Evolutionary conservation across 257 asterid genomes (phyloP).

Genomic region (Nicotiana tomentosiformis): DNA sequence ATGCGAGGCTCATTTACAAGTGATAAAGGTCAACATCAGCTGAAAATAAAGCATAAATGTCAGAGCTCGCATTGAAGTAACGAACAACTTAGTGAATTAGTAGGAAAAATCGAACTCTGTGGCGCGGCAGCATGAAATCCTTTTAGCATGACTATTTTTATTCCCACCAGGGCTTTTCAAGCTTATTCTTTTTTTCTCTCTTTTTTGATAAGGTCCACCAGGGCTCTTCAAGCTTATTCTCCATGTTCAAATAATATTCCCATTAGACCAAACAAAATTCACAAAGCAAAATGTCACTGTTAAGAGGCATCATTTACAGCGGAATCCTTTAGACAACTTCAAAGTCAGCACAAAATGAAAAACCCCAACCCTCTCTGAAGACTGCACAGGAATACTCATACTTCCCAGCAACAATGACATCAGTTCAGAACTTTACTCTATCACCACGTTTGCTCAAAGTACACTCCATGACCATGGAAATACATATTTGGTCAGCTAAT

Average conservation of each 20-base stretch:
- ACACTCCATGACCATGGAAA: background rate
- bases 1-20: background rate
- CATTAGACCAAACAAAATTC: background rate
- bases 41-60: background rate
- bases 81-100: background rate
- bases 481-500: background rate
- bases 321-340: background rate
- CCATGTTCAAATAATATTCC: background rate
- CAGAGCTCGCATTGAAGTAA: background rate
- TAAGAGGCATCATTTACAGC: background rate
- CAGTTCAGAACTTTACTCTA: background rate
- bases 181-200: background rate
- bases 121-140: background rate
- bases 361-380: background rate
- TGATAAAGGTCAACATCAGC: background rate
- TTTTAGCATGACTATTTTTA: background rate
- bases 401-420: background rate
- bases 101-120: background rate
- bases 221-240: background rate
- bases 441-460: background rate
- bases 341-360: background rate
- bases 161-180: background rate
- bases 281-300: background rate
- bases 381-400: background rate
- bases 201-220: background rate